Conservation (phyloP, 1,139 yeast species). For the Pneumocystis murina region DNA sequence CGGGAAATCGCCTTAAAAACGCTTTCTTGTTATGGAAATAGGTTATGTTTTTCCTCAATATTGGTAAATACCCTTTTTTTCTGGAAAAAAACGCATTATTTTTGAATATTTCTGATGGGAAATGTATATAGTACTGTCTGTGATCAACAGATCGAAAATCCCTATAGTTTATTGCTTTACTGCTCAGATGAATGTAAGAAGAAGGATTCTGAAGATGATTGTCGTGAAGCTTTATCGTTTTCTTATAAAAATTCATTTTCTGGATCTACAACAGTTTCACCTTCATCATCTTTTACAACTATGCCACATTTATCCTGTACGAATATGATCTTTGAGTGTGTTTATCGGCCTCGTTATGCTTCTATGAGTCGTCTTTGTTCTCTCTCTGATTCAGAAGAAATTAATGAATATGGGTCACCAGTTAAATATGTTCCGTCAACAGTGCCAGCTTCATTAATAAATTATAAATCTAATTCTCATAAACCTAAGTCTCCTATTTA, state of each 20-base stretch:
- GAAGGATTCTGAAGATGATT: neutral
- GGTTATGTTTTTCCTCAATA: neutral
- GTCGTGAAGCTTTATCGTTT: neutral
- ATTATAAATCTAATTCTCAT: neutral
- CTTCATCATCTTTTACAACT: neutral
- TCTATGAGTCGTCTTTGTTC: neutral
- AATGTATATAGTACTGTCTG: neutral
- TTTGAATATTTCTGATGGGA: neutral
- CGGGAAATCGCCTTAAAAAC: neutral
- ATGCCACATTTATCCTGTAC: neutral
- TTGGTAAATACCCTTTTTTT: neutral
- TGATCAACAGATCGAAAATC: neutral
- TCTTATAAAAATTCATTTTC: neutral
- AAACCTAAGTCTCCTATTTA: neutral
- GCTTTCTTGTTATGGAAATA: neutral
- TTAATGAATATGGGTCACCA: neutral
- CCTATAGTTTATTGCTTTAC: neutral
- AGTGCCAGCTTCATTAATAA: neutral
- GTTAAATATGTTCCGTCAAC: neutral
- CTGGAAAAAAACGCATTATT: neutral
- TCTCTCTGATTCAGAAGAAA: neutral
- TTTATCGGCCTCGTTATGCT: neutral
- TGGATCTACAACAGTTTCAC: neutral
- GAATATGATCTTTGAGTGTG: no score
- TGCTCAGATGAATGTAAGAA: neutral